Percentiles rank a stretch among this genome's conserved stretches.
These are phyloP conservation scores for Venturia pyrina DNA, from an alignment of 2,329 filamentous ascomycete species.

Conservation along the genomic window DNA sequence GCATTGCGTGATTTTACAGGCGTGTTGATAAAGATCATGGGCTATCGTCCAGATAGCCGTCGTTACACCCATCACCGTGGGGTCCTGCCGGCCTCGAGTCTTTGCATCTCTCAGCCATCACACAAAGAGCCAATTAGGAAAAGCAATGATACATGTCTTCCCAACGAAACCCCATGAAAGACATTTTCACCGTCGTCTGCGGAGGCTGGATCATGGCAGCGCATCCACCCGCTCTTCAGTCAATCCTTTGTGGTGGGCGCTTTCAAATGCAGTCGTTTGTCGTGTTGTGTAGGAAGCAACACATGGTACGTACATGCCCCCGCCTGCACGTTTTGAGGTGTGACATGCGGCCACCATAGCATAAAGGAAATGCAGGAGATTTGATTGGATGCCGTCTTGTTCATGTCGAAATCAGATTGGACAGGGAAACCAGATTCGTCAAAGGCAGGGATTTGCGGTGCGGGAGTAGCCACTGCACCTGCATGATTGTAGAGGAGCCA, in stretches of 20 bases:
- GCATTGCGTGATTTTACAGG: background rate
- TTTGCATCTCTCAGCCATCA: background rate
- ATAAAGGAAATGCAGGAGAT: background rate
- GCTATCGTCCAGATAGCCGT: background rate
- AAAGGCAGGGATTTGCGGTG: background rate
- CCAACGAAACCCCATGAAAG: background rate
- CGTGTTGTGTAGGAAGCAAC: background rate
- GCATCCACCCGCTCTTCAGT: background rate
- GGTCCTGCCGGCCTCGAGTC: slow-evolving; percentile 4
- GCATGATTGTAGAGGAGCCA: background rate
- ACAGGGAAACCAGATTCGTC: background rate
- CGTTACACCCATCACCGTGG: background rate
- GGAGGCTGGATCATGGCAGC: background rate
- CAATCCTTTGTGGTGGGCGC: background rate
- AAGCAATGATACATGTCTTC: background rate
- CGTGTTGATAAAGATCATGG: no score
- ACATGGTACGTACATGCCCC: background rate
- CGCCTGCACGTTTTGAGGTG: background rate
- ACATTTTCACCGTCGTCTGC: background rate
- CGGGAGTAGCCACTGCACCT: slow-evolving; percentile 3
- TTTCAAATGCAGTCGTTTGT: background rate
- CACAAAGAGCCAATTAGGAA: background rate
- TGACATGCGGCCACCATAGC: background rate
- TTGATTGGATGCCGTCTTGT: background rate
- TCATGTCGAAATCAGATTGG: background rate